A percentile compares a stretch with the other conserved stretches of the same genome.
These are phyloP conservation scores for Talinum fruticosum DNA, from an alignment of 148 eudicot species.

Conservation along the genomic window DNA sequence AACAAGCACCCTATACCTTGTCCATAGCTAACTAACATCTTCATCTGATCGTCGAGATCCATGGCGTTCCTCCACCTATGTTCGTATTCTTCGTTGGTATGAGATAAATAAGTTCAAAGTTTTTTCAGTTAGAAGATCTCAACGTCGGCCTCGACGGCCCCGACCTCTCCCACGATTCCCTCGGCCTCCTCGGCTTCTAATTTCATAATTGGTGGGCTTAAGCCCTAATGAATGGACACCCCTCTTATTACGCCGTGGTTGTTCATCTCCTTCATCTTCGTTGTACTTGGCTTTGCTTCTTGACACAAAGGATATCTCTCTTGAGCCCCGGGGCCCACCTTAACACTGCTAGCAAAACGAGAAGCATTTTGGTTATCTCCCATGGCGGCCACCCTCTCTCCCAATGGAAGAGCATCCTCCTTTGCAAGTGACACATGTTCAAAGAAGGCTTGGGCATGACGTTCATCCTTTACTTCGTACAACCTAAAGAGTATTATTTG, in stretches of 20 bases:
- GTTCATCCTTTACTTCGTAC: conserved; percentile 83
- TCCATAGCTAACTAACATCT: neutral
- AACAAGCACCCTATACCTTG: neutral
- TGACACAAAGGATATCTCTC: conserved; percentile 77
- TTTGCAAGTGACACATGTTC: conserved; percentile 60
- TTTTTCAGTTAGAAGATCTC: conserved; percentile 5
- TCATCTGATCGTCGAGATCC: too few relatives aligned
- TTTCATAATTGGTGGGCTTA: conserved; percentile 44
- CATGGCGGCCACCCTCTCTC: conserved; percentile 64
- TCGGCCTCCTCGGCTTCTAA: conserved; percentile 49
- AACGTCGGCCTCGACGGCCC: conserved; percentile 48
- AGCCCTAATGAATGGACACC: conserved; percentile 75
- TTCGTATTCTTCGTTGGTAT: neutral
- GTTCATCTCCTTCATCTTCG: conserved; percentile 69
- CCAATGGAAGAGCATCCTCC: conserved; percentile 76
- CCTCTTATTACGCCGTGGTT: conserved; percentile 49
- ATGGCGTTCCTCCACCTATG: too few relatives aligned
- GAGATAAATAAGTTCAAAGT: neutral
- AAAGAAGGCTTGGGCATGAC: conserved; percentile 84
- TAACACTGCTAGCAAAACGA: conserved; percentile 37
- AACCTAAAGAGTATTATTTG: conserved; percentile 38
- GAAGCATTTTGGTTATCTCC: conserved; percentile 28
- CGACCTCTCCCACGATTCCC: conserved; percentile 41
- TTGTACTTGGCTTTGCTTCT: conserved; percentile 53
- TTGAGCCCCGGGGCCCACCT: conserved; percentile 83